A percentile compares a stretch with the other conserved stretches of the same genome.
These are phyloP conservation scores for Sclerotiophoma versabilis DNA, from an alignment of 2,329 filamentous ascomycete species.

Conservation along the genomic window DNA sequence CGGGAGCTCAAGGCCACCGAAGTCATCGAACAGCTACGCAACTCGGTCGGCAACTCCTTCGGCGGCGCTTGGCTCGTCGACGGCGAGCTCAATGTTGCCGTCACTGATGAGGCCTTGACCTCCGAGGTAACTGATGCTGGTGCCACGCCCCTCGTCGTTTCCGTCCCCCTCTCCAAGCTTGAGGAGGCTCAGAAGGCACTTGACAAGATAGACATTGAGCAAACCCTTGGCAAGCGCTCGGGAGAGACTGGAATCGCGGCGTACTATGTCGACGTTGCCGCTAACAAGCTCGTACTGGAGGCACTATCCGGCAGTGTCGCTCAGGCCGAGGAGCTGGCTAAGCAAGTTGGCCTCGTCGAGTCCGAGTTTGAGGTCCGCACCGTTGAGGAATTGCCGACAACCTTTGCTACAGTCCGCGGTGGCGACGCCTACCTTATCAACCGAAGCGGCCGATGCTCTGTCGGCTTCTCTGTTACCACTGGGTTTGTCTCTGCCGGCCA, in stretches of 20 bases:
- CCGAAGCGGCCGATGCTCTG: constrained; percentile 45
- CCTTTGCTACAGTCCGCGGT: constrained; percentile 47
- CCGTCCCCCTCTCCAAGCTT: constrained; percentile 48
- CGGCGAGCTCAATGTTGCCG: constrained; percentile 47
- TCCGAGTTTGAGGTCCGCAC: constrained; percentile 50
- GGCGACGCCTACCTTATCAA: constrained; percentile 52
- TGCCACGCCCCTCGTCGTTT: constrained; percentile 44
- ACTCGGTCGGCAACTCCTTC: constrained; percentile 45
- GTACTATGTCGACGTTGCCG: constrained; percentile 50
- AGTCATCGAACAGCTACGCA: constrained; percentile 49
- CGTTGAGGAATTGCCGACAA: constrained; percentile 45
- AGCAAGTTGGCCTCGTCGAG: constrained; percentile 48
- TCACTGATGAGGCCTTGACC: constrained; percentile 49
- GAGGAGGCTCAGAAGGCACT: constrained; percentile 50
- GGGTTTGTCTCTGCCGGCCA: constrained; percentile 54
- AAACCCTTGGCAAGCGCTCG: constrained; percentile 31
- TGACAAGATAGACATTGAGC: constrained; percentile 46
- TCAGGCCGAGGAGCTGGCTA: constrained; percentile 47
- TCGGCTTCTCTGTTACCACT: constrained; percentile 52
- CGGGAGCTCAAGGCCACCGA: constrained; percentile 47
- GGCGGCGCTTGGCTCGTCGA: constrained; percentile 52
- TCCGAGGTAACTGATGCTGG: constrained; percentile 48
- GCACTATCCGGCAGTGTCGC: constrained; percentile 46
- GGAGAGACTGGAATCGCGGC: constrained; percentile 43
- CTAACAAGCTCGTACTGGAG: constrained; percentile 54